phyloP scores from a whole-genome alignment of 2,329 filamentous ascomycete genomes.

The Fusarium falciforme region DNA sequence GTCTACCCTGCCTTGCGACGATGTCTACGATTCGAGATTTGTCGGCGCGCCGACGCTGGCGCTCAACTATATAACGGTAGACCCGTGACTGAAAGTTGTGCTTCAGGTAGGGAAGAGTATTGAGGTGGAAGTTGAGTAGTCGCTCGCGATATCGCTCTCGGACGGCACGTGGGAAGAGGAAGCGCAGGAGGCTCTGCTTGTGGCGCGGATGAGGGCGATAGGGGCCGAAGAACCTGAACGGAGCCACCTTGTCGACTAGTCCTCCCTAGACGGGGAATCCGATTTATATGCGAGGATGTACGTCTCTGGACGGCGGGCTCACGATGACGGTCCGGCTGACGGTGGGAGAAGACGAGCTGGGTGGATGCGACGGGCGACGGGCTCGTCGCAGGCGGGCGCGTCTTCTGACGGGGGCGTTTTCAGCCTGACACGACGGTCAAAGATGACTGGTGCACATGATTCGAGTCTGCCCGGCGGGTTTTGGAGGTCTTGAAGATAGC shows the following conservation, averaged over 20 bases:
- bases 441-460: slow-evolving; percentile 42
- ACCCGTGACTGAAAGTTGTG: slow-evolving; percentile 79
- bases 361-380: neutral
- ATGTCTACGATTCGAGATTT: slow-evolving; percentile 60
- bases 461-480: slow-evolving; percentile 24
- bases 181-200: slow-evolving; percentile 67
- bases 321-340: slow-evolving; percentile 25
- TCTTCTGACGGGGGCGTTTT: slow-evolving; percentile 46
- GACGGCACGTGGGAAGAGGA: slow-evolving; percentile 73
- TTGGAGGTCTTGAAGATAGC: slow-evolving; percentile 5
- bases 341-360: slow-evolving; percentile 1
- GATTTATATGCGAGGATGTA: slow-evolving; percentile 10
- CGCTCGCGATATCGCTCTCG: slow-evolving; percentile 73
- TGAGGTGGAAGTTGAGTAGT: slow-evolving; percentile 77
- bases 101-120: slow-evolving; percentile 78
- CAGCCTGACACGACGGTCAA: slow-evolving; percentile 35
- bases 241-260: slow-evolving; percentile 55
- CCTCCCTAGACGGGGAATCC: slow-evolving; percentile 2
- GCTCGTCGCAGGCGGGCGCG: slow-evolving; percentile 41
- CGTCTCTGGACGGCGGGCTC: slow-evolving; percentile 10
- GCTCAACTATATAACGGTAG: slow-evolving; percentile 77
- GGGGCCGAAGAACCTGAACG: slow-evolving; percentile 54
- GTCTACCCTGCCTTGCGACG: slow-evolving; percentile 54
- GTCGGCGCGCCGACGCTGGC: slow-evolving; percentile 67
- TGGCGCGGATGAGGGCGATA: slow-evolving; percentile 54